A percentile compares a stretch with the other conserved stretches of the same genome.
These are phyloP conservation scores for Telfairia occidentalis DNA, from an alignment of 331 rosid species.

Conservation along the genomic window DNA sequence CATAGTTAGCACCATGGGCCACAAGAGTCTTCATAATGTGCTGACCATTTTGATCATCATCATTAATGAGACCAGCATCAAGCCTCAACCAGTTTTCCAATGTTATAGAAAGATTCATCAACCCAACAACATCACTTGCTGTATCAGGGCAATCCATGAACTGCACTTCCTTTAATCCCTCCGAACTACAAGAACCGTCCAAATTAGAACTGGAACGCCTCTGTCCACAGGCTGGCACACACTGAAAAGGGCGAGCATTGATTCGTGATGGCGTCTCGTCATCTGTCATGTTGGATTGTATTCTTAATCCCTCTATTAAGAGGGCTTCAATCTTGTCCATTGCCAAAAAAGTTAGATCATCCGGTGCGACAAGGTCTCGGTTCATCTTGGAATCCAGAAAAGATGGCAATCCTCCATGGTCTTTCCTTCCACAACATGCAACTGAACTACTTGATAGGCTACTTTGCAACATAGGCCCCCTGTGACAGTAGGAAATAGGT, in stretches of 20 bases:
- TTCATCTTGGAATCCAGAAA: slow-evolving; percentile 18
- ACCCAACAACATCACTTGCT: slow-evolving; percentile 19
- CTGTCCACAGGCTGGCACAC: slow-evolving; percentile 9
- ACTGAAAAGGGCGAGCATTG: slow-evolving; percentile 14
- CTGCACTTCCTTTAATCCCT: slow-evolving; percentile 21
- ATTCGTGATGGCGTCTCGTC: slow-evolving; percentile 44
- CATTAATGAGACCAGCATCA: slow-evolving; percentile 45
- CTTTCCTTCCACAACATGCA: slow-evolving; percentile 15
- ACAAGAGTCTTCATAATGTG: slow-evolving; percentile 28
- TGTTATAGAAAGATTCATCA: slow-evolving; percentile 42
- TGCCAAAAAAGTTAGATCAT: slow-evolving; percentile 35
- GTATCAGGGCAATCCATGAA: slow-evolving; percentile 12
- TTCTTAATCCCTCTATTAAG: slow-evolving; percentile 59
- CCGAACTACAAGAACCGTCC: slow-evolving; percentile 13
- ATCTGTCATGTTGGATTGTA: slow-evolving; percentile 40
- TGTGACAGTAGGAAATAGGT: slow-evolving; percentile 23
- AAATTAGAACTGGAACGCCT: slow-evolving; percentile 10
- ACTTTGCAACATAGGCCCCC: slow-evolving; percentile 23
- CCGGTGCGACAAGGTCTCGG: slow-evolving; percentile 24
- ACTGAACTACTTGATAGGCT: slow-evolving; percentile 7
- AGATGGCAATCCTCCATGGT: slow-evolving; percentile 22
- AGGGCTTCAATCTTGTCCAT: slow-evolving; percentile 42
- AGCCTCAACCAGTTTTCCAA: slow-evolving; percentile 60
- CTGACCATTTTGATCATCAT: slow-evolving; percentile 30
- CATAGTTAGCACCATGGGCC: slow-evolving; percentile 41